These are phyloP conservation scores for Rosellinia necatrix DNA, from an alignment of 2,329 filamentous ascomycete genomes.

Conservation along the genomic window DNA sequence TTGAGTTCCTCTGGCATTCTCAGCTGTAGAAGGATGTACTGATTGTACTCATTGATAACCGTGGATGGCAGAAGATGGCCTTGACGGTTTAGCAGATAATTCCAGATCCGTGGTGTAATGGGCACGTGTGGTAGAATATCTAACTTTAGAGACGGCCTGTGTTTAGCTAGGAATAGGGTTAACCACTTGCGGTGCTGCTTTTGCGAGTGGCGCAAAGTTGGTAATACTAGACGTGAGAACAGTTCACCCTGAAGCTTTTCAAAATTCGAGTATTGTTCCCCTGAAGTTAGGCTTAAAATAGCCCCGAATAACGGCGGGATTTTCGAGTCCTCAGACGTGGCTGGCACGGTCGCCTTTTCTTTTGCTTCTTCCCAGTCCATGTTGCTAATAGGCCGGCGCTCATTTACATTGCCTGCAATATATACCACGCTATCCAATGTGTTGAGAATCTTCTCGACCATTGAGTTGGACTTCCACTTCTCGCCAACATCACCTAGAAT, in stretches of 20 bases:
- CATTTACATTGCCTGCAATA: slow-evolving; percentile 23
- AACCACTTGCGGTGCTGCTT: slow-evolving; percentile 21
- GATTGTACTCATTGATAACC: slow-evolving; percentile 14
- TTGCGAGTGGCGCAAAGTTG: slow-evolving; percentile 18
- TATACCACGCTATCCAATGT: slow-evolving; percentile 15
- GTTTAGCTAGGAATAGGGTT: slow-evolving; percentile 22
- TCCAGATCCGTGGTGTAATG: slow-evolving; percentile 16
- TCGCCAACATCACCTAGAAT: slow-evolving; percentile 2
- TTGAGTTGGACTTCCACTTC: slow-evolving; percentile 16
- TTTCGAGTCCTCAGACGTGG: not conserved
- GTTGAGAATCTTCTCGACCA: slow-evolving; percentile 19
- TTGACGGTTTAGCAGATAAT: not conserved
- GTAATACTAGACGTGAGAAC: slow-evolving; percentile 22
- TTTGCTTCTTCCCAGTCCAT: slow-evolving; percentile 19
- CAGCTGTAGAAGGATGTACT: slow-evolving; percentile 8
- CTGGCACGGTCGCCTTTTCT: slow-evolving; percentile 5
- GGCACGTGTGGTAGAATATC: slow-evolving; percentile 16
- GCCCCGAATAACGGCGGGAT: slow-evolving; percentile 18
- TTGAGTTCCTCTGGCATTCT: not conserved
- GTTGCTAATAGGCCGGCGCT: slow-evolving; percentile 18
- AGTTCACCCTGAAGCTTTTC: slow-evolving; percentile 9
- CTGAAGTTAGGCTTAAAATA: not conserved
- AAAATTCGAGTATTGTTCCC: slow-evolving; percentile 2
- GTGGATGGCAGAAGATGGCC: slow-evolving; percentile 11
- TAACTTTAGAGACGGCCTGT: not conserved